Evolutionary conservation across 345 rosid genomes (phyloP), one percentile per base, ranked within the genome.

Genomic region (Heritiera littoralis): DNA sequence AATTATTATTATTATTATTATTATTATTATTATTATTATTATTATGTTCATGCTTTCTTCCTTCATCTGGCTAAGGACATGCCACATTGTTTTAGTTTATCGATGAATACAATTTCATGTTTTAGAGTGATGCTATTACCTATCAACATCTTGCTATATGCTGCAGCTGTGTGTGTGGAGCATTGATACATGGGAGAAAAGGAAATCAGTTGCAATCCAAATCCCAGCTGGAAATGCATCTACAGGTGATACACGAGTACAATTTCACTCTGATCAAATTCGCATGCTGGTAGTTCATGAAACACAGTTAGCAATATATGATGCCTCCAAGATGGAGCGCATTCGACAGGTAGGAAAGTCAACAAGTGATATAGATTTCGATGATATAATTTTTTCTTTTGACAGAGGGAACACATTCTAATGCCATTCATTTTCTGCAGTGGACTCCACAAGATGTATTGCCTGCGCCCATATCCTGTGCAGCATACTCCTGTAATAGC

Each of bases 131-230:
- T 17, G 59, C 17, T 56, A n/a, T n/a, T 11, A 4, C 76, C n/a
- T 8, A 28, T 32, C 59, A 32, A 43, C 35, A 13, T 52, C 28
- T 9, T 56, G 65, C 17, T 48, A 2, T 75, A 40, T 30, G 20
- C 23, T 72, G 79, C 87, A 94, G 98, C 85, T 94, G 54, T 90
- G 86, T 76, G 84, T 89, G 46, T 94, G 97, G 98, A 92, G 90
- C 86, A 88, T 92, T 77, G 97, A 93, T 77, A 80, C 97, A 64
- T 94, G 98, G 98, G 98, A 94, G 88, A 93, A 89, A 83, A 89
- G 88, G 83, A 93, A 89, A 85, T 86, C 91, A 4, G 74, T 89
- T 58, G 3, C 84, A 6, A 86, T 94, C 35, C 97, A 87, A 80
- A 83, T 87, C 78, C 95, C 97, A 61, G 77, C 87, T 59, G 97